Percentiles rank a stretch among this genome's conserved stretches.
Evolutionary conservation across 768 basidiomycete species (phyloP).

Genomic region (Suillus subaureus): DNA sequence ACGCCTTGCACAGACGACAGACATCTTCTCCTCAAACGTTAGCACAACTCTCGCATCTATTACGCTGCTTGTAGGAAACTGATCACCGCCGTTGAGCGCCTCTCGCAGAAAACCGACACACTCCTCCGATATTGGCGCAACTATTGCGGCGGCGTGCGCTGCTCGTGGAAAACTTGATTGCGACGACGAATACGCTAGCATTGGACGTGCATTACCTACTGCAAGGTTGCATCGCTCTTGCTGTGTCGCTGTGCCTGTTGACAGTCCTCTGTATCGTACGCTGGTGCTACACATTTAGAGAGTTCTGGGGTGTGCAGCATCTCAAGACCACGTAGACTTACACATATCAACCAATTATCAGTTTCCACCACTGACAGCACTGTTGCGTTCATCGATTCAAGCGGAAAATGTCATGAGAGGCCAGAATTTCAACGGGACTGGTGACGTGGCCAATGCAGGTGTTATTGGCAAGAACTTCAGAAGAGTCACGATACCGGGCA

Average conservation of each 20-base stretch:
- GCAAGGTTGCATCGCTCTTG: not conserved
- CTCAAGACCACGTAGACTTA: not conserved
- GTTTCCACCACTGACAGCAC: too few relatives aligned
- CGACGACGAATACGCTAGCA: not conserved
- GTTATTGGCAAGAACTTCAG: too few relatives aligned
- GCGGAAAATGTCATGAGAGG: too few relatives aligned
- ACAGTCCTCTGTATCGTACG: not conserved
- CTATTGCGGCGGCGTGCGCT: not conserved
- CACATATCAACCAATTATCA: too few relatives aligned
- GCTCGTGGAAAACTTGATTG: not conserved
- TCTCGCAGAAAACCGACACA: not conserved
- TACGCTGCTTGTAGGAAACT: not conserved
- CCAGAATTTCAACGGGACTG: too few relatives aligned
- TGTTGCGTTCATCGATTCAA: too few relatives aligned
- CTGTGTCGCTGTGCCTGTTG: not conserved
- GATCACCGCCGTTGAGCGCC: not conserved
- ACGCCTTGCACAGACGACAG: not conserved
- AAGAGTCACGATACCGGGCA: too few relatives aligned
- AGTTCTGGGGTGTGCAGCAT: not conserved
- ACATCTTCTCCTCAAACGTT: not conserved
- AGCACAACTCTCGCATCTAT: not conserved
- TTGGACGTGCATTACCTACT: not conserved
- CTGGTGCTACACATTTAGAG: not conserved
- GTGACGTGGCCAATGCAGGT: too few relatives aligned
- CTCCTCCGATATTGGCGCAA: not conserved